Base-by-base conservation (phyloP, 768 basidiomycete genomes). In the Lactarius sp. region DNA sequence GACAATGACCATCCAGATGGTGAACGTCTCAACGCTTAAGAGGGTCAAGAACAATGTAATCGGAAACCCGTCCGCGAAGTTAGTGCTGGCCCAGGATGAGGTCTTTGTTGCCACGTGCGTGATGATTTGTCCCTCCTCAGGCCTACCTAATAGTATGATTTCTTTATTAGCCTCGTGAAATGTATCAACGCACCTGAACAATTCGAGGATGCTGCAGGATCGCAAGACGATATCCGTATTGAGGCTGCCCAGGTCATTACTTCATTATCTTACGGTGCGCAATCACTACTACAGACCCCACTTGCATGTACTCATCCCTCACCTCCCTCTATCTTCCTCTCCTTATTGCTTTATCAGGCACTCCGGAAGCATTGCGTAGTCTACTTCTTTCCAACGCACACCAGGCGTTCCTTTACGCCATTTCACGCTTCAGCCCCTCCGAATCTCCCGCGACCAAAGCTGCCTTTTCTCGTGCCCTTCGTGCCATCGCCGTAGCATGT, bases 201-300 rank as follows among this genome's bases (percentile, higher is more conserved):
- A 13, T 52, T 69, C 18, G 66, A 34, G 70, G 75, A 76, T 49
- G 66, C 2, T 70, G 77, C 69, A 71, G 71, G 44, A 39, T 77
- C 77, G 0, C 75, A 77, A 42, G 80, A 82, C 13, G 82, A 83
- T 8, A 74, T 88, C 39, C 80, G 87, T 10, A 79, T 85, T 53
- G 89, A 92, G 70, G 86, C 90, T 0, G 87, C 89, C 0, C 86
- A 90, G 67, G 80, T 92, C 42, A 77, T 92, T 16, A 81, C 88
- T 0, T 92, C 90, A 0, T 77, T 92, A 13, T 81, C 88, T 0
- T 87, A 88, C 65, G 88, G 88, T 84, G 53, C 56, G 69, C 18
- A 5, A 36, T 20, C 42, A 1, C 52, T 33, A 4, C 13, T 55
- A 51, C 46, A 42, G 20, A 6, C 55, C 53, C 46, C 9, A 34